Evolutionary conservation across 2,329 filamentous ascomycete genomes (phyloP).

Genomic region (Penicillium sp.): DNA sequence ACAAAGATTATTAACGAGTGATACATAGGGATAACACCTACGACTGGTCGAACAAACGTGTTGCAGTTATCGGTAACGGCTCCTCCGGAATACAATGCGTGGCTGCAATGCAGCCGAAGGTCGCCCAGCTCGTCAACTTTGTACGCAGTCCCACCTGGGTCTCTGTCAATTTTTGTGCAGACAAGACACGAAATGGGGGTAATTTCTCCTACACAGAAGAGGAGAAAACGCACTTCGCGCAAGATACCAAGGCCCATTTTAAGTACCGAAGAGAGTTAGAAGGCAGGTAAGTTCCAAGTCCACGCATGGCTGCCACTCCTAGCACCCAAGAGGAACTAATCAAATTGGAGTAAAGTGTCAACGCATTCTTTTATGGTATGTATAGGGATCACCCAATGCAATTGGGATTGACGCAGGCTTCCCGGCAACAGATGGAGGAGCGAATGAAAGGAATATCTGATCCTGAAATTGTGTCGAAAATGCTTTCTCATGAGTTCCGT

Average conservation of each 20-base stretch:
- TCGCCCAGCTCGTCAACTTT: slow-evolving; percentile 21
- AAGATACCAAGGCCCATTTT: slow-evolving; percentile 10
- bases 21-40: slow-evolving; percentile 15
- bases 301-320: not conserved
- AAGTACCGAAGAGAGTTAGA: slow-evolving; percentile 8
- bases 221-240: slow-evolving; percentile 17
- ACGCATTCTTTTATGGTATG: slow-evolving; percentile 1
- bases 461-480: not conserved
- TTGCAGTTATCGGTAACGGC: slow-evolving; percentile 22
- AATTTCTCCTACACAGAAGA: slow-evolving; percentile 22
- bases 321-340: not conserved
- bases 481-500: slow-evolving; percentile 17
- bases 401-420: not conserved
- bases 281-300: not conserved
- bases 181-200: slow-evolving; percentile 18
- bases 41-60: slow-evolving; percentile 16
- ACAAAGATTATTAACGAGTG: not conserved
- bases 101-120: slow-evolving; percentile 12
- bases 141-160: slow-evolving; percentile 27
- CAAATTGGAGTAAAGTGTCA: not conserved
- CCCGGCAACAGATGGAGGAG: not conserved
- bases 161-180: slow-evolving; percentile 14
- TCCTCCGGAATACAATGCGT: slow-evolving; percentile 32
- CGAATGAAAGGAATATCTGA: slow-evolving; percentile 1
- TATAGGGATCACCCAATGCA: slow-evolving; percentile 4